These are phyloP conservation scores for Leishmania arabica DNA, from an alignment of 208 protist species.

Conservation along the genomic window DNA sequence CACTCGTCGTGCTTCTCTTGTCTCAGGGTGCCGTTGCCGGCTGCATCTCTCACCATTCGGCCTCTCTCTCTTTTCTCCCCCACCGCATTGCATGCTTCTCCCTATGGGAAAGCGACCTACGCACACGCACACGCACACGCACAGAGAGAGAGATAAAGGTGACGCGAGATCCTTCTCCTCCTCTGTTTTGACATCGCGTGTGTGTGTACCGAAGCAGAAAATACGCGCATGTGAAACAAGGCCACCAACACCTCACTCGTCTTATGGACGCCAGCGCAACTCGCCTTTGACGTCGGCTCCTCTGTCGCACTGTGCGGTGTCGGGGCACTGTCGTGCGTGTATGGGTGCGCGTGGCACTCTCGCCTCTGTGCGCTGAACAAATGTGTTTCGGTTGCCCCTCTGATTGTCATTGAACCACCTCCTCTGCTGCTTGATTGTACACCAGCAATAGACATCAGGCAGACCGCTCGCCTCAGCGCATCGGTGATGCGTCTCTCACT, in stretches of 20 bases:
- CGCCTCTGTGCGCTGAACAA: not conserved
- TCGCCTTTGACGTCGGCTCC: not conserved
- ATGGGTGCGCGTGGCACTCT: not conserved
- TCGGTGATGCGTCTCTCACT: not conserved
- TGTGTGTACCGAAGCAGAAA: not conserved
- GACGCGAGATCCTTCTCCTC: not conserved
- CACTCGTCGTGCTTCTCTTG: not conserved
- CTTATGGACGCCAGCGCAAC: not conserved
- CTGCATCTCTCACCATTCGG: not conserved
- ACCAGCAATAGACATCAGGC: not conserved
- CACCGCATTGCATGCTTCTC: not conserved
- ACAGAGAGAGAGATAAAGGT: not conserved
- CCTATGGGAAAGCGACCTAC: not conserved
- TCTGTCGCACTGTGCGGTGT: not conserved
- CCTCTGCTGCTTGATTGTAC: not conserved
- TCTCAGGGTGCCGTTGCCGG: not conserved
- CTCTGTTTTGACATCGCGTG: not conserved
- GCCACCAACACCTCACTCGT: not conserved
- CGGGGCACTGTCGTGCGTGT: not conserved
- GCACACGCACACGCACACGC: not conserved
- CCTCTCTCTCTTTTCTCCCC: not conserved
- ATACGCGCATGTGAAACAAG: not conserved
- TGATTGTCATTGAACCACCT: not conserved
- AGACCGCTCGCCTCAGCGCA: not conserved
- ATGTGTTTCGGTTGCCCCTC: not conserved